Conservation (phyloP, 2,329 filamentous ascomycete genomes). For the Leptographium procerum region DNA sequence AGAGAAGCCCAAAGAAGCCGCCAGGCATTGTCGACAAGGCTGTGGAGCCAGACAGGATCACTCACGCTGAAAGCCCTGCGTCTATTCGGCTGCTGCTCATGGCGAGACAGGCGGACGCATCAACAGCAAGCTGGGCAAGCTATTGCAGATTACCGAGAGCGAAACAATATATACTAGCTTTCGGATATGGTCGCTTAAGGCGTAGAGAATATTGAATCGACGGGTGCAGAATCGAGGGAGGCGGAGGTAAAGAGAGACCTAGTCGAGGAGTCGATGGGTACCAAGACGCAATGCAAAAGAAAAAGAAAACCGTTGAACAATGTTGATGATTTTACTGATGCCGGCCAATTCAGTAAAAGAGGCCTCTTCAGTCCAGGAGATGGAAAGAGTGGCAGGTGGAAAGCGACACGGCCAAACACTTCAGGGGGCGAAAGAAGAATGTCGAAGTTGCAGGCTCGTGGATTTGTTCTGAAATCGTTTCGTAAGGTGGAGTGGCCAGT, state of each 20-base stretch:
- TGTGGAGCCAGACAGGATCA: conserved; percentile 15
- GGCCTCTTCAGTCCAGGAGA: neutral
- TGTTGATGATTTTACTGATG: neutral
- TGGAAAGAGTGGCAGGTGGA: neutral
- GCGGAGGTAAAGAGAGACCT: neutral
- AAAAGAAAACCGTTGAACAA: neutral
- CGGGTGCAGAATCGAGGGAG: neutral
- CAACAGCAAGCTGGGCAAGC: neutral
- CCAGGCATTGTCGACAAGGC: neutral
- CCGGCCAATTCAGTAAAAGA: neutral
- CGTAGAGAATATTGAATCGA: neutral
- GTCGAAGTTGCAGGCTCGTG: neutral
- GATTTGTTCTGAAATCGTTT: conserved; percentile 1
- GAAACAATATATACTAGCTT: neutral
- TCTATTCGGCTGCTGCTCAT: conserved; percentile 42
- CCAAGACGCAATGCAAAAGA: neutral
- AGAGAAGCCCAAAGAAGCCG: too few relatives aligned
- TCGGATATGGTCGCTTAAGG: neutral
- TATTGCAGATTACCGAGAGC: neutral
- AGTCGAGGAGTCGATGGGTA: neutral
- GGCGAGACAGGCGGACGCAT: conserved; percentile 2
- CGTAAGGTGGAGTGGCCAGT: neutral
- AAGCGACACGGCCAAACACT: neutral
- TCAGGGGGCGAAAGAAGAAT: neutral
- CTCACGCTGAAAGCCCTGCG: conserved; percentile 52